Percentiles rank a stretch among this genome's conserved stretches.
phyloP scores from a whole-genome alignment of 345 rosid species.

The Aquilaria yunnanensis region DNA sequence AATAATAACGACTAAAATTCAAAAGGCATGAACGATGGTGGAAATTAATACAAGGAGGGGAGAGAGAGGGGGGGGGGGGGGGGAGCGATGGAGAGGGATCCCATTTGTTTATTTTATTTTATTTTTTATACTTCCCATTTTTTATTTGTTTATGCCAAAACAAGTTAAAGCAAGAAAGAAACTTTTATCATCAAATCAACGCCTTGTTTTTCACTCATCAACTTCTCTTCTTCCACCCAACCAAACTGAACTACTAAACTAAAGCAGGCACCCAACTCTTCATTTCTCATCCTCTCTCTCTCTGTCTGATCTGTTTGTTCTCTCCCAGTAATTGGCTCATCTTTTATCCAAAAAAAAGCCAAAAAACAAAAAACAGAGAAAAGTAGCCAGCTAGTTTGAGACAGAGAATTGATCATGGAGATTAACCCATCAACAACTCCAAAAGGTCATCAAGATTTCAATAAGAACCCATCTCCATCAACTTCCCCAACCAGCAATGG shows the following conservation, averaged over 20 bases:
- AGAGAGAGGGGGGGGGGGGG: background rate
- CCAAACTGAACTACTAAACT: conserved; percentile 23
- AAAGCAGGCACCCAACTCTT: conserved; percentile 8
- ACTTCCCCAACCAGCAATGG: conserved; percentile 44
- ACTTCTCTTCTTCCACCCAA: conserved; percentile 23
- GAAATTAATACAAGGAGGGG: too few relatives aligned
- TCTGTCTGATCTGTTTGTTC: conserved; percentile 6
- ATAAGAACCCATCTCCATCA: conserved; percentile 43
- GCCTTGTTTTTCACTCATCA: conserved; percentile 39
- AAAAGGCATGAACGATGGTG: conserved; percentile 24
- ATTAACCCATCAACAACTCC: conserved; percentile 37
- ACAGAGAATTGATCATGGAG: background rate
- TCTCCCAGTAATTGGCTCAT: too few relatives aligned
- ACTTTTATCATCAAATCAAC: conserved; percentile 7
- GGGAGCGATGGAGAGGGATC: conserved; percentile 2
- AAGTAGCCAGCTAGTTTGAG: too few relatives aligned
- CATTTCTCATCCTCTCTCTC: background rate
- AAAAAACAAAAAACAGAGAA: too few relatives aligned
- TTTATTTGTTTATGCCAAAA: conserved; percentile 10
- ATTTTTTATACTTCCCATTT: background rate
- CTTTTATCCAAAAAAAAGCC: too few relatives aligned
- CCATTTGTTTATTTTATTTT: too few relatives aligned
- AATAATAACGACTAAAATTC: too few relatives aligned
- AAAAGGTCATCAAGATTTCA: conserved; percentile 34
- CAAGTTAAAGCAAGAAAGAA: conserved; percentile 24